Conservation (phyloP, 169 alveolate genomes). For the Plasmodium blacklocki region DNA sequence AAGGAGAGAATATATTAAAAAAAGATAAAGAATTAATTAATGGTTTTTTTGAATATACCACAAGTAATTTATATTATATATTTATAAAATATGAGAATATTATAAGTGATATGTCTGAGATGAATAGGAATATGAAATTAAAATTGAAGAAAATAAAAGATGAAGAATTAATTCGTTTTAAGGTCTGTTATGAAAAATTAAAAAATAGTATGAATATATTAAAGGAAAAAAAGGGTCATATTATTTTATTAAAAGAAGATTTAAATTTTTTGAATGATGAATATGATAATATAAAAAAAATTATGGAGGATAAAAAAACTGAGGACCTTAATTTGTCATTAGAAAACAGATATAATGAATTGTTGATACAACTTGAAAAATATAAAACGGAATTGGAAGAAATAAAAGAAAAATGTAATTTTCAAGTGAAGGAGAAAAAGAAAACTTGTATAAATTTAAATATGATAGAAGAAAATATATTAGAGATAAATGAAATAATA, state of each 20-base stretch:
- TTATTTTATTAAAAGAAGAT: constrained; percentile 21
- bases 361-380: constrained; percentile 25
- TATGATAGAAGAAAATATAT: constrained; percentile 23
- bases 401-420: constrained; percentile 58
- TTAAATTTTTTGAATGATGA: constrained; percentile 20
- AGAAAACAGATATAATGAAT: constrained; percentile 36
- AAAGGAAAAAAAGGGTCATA: constrained; percentile 22
- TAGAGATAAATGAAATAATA: constrained; percentile 5
- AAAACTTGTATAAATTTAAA: constrained; percentile 41
- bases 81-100: constrained; percentile 51
- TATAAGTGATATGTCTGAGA: constrained; percentile 43
- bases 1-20: constrained; percentile 36
- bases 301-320: constrained; percentile 28
- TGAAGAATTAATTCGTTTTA: constrained; percentile 31
- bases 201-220: constrained; percentile 47
- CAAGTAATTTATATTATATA: constrained; percentile 59
- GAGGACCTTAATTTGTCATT: constrained; percentile 10
- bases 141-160: constrained; percentile 58
- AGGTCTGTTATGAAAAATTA: background rate
- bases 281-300: constrained; percentile 26
- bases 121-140: constrained; percentile 42
- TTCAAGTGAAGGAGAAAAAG: constrained; percentile 65
- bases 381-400: constrained; percentile 50
- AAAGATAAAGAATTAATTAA: constrained; percentile 52
- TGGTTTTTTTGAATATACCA: constrained; percentile 61